These are phyloP conservation scores for Zasmidium citrigriseum DNA, from an alignment of 2,329 filamentous ascomycete genomes.

Conservation along the genomic window DNA sequence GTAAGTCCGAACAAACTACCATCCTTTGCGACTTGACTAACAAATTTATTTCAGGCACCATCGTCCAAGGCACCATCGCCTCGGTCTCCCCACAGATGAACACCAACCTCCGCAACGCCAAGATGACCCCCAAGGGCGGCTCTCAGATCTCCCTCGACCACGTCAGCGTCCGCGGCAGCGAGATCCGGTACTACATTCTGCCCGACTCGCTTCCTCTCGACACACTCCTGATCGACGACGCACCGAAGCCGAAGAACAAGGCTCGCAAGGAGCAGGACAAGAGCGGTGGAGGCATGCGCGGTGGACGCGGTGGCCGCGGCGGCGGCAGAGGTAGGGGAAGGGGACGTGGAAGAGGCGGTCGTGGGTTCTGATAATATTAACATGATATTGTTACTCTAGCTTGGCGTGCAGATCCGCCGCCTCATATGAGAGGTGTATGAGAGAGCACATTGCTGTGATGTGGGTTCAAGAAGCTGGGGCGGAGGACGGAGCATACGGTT, in stretches of 20 bases:
- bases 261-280: constrained; percentile 79
- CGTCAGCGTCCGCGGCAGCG: constrained; percentile 95
- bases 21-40: constrained; percentile 3
- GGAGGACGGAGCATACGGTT: not conserved
- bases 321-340: constrained; percentile 41
- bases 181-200: constrained; percentile 94
- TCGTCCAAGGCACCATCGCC: constrained; percentile 94
- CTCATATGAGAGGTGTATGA: not conserved
- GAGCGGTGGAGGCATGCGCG: constrained; percentile 39
- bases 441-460: not conserved
- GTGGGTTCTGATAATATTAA: constrained; percentile 18
- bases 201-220: constrained; percentile 94
- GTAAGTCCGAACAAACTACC: constrained; percentile 49
- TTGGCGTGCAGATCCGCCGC: not conserved
- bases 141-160: constrained; percentile 87
- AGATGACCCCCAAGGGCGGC: constrained; percentile 90
- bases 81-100: constrained; percentile 99
- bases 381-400: not conserved
- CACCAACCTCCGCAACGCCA: constrained; percentile 90
- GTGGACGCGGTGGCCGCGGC: constrained; percentile 50
- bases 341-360: constrained; percentile 29
- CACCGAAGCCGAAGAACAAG: constrained; percentile 99
- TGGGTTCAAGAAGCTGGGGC: not conserved
- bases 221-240: constrained; percentile 92
- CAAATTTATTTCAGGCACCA: constrained; percentile 67